These are phyloP conservation scores for Aspergillus wentii DNA, from an alignment of 495 filamentous ascomycete species.

Conservation along the genomic window DNA sequence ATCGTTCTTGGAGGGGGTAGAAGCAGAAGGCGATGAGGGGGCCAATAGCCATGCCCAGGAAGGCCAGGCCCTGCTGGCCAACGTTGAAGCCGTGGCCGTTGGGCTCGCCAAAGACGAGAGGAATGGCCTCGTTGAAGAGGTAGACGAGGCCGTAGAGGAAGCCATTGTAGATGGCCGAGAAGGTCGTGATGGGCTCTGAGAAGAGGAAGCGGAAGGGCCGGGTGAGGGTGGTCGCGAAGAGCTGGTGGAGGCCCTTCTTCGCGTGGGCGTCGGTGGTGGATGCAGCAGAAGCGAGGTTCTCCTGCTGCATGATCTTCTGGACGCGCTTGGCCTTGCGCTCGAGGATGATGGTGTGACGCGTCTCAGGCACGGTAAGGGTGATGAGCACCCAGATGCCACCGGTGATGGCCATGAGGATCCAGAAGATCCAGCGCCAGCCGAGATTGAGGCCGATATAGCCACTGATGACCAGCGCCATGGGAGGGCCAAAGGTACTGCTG, in stretches of 20 bases:
- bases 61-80: slow-evolving; percentile 31
- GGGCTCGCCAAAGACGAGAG: slow-evolving; percentile 36
- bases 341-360: slow-evolving; percentile 45
- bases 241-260: slow-evolving; percentile 50
- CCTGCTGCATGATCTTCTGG: slow-evolving; percentile 42
- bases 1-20: slow-evolving; percentile 41
- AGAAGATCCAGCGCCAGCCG: slow-evolving; percentile 39
- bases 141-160: slow-evolving; percentile 66
- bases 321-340: slow-evolving; percentile 44
- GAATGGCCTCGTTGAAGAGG: slow-evolving; percentile 49
- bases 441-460: slow-evolving; percentile 35
- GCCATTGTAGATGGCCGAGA: slow-evolving; percentile 53
- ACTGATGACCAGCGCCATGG: slow-evolving; percentile 36
- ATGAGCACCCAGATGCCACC: slow-evolving; percentile 38
- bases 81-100: slow-evolving; percentile 38
- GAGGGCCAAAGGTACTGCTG: slow-evolving; percentile 36
- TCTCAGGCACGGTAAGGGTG: slow-evolving; percentile 37
- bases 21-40: slow-evolving; percentile 34
- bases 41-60: slow-evolving; percentile 39
- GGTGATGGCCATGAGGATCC: slow-evolving; percentile 43
- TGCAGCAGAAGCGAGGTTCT: slow-evolving; percentile 45
- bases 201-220: slow-evolving; percentile 45
- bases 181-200: slow-evolving; percentile 49
- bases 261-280: slow-evolving; percentile 32
- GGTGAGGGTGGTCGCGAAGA: slow-evolving; percentile 48